Conservation (phyloP, 495 filamentous ascomycete species). For the Hyaloscypha hepaticicola region DNA sequence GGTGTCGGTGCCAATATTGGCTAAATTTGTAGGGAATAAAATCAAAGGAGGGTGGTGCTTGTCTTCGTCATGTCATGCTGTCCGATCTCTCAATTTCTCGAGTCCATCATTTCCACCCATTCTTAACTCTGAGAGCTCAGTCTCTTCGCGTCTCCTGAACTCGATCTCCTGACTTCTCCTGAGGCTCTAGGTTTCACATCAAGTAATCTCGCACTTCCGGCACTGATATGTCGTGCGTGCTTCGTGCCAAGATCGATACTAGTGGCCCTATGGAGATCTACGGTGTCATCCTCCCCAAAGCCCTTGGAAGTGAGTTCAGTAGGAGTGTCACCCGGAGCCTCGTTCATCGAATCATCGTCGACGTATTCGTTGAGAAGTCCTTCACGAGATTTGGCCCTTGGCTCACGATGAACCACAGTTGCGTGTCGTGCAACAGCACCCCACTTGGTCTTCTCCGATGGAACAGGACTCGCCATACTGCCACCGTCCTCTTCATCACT, state of each 20-base stretch:
- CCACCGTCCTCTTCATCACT: constrained; percentile 35
- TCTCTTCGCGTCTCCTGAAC: constrained; percentile 17
- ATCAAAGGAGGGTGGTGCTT: constrained; percentile 32
- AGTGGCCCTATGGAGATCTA: constrained; percentile 56
- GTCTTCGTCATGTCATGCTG: constrained; percentile 25
- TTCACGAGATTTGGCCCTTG: constrained; percentile 54
- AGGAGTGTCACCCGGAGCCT: constrained; percentile 34
- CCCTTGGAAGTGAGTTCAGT: constrained; percentile 28
- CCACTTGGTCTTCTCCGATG: constrained; percentile 29
- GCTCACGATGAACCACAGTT: constrained; percentile 45
- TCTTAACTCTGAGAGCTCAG: constrained; percentile 15
- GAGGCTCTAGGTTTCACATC: constrained; percentile 51
- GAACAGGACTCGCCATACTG: constrained; percentile 25
- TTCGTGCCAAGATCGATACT: constrained; percentile 62
- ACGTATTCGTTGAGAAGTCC: constrained; percentile 31
- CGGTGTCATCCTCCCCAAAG: constrained; percentile 43
- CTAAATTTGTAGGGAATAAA: constrained; percentile 22
- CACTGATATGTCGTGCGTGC: constrained; percentile 69
- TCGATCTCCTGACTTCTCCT: constrained; percentile 36
- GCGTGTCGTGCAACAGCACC: constrained; percentile 55
- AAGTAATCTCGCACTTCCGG: constrained; percentile 68
- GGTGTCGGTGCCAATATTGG: constrained; percentile 28
- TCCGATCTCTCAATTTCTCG: background rate
- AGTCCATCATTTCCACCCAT: background rate
- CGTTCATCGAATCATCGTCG: constrained; percentile 44